Evolutionary conservation across 805 yeast genomes (phyloP).

Genomic region (Helenozyma baotianmanensis): DNA sequence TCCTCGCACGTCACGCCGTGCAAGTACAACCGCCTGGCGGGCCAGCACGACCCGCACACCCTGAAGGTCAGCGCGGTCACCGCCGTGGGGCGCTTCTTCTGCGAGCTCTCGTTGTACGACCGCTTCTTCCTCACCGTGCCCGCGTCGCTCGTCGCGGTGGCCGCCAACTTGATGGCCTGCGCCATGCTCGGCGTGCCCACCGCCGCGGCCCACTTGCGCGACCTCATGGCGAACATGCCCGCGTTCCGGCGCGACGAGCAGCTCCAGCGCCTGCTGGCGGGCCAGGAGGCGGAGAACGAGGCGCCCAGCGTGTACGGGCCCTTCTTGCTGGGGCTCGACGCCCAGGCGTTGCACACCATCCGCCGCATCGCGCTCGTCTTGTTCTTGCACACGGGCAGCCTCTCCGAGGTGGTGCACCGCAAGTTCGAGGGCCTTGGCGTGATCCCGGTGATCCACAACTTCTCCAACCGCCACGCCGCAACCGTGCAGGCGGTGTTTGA

Average conservation of each 20-base stretch:
- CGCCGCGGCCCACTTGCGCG: conserved; percentile 22
- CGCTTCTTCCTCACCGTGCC: conserved; percentile 43
- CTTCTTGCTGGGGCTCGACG: conserved; percentile 45
- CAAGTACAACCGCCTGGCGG: conserved; percentile 19
- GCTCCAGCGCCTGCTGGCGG: conserved; percentile 13
- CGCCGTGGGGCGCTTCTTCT: conserved; percentile 50
- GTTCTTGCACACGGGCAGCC: conserved; percentile 37
- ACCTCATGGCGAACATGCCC: conserved; percentile 6
- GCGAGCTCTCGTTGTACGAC: conserved; percentile 51
- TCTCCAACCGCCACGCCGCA: conserved; percentile 14
- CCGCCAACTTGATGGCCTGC: conserved; percentile 51
- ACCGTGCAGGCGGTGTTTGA: conserved; percentile 11
- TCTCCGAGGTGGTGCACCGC: conserved; percentile 49
- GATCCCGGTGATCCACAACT: conserved; percentile 40
- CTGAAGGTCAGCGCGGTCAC: conserved; percentile 47
- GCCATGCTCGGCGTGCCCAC: conserved; percentile 47
- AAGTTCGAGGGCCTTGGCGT: conserved; percentile 53
- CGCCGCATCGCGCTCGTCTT: conserved; percentile 42
- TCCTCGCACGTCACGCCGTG: conserved; percentile 19
- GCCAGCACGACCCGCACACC: conserved; percentile 9
- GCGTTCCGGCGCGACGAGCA: too few relatives aligned
- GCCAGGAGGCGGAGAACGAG: conserved; percentile 38
- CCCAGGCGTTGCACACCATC: conserved; percentile 31
- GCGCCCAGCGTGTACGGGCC: conserved; percentile 42
- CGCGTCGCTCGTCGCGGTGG: conserved; percentile 43